Evolutionary conservation across 2,329 filamentous ascomycete species (phyloP), one percentile per base, ranked within the genome.

Genomic region (Alternaria sp.): DNA sequence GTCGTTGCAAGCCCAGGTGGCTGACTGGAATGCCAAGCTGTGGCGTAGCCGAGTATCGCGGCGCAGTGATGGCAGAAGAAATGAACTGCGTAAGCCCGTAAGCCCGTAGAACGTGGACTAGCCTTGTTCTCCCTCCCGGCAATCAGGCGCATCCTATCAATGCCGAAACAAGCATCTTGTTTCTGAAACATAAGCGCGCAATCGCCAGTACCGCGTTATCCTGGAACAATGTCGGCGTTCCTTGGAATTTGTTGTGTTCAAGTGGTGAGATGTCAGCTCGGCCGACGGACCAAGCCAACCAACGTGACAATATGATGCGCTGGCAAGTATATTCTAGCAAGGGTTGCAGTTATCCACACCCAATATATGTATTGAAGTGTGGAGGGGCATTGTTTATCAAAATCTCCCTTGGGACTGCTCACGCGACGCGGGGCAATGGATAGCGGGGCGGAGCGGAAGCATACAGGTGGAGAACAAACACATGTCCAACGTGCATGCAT

Each of bases 401-500:
- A 50, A 36, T 34, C 46, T 50, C 32, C 20, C 4, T 50, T 38
- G 32, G 22, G 34, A 40, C 54, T 57, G 46, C 46, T 51, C 46
- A 57, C 54, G 38, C 54, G 46, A 52, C 28, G 34, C 40, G 54
- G 54, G n/a, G 40, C 20, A n/a, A 34, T 44, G 51, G 28, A 44
- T 43, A 44, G 46, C 46, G 54, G 54, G 45, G 54, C 28, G 46
- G 54, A 51, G 54, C 38, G 54, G 46, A 41, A 38, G 54, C 32
- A 32, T n/a, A 22, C 16, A 6, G 45, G 54, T 56, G 44, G 54
- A 56, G 34, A 22, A 49, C 14, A 40, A 20, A 32, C 32, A 28
- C 34, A 28, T n/a, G 43, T 50, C 10, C 54, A 56, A 56, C 32
- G 34, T 56, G 44, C 54, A 56, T 56, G 51, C 51, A 45, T 43